Percentiles rank a stretch among this genome's conserved stretches.
Conservation (phyloP, 371 early-diverging fungal species). For the Mycotypha africana region DNA sequence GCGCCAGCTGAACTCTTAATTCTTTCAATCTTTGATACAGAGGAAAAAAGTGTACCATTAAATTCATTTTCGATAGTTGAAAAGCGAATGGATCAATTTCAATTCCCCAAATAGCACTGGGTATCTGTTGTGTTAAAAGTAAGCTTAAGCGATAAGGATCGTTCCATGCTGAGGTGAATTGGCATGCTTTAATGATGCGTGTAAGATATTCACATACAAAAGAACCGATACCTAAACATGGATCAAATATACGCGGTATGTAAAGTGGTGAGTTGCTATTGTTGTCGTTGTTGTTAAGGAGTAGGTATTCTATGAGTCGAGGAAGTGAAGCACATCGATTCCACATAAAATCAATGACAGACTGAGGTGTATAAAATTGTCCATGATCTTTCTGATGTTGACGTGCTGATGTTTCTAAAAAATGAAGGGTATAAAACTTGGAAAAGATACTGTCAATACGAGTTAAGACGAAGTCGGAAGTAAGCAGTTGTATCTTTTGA, state of each 20-base stretch:
- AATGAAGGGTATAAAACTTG: slow-evolving; percentile 47
- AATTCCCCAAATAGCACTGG: slow-evolving; percentile 50
- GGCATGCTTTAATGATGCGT: slow-evolving; percentile 31
- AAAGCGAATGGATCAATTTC: slow-evolving; percentile 60
- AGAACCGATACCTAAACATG: slow-evolving; percentile 59
- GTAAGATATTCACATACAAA: slow-evolving; percentile 52
- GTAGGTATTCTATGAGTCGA: background rate
- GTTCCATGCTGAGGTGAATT: slow-evolving; percentile 37
- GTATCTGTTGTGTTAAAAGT: slow-evolving; percentile 27
- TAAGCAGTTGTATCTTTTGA: background rate
- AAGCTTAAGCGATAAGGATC: slow-evolving; percentile 17
- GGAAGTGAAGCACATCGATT: slow-evolving; percentile 12
- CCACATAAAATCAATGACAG: slow-evolving; percentile 63
- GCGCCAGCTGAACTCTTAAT: slow-evolving; percentile 4
- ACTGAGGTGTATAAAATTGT: slow-evolving; percentile 62
- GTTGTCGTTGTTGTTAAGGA: background rate
- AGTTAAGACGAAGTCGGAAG: background rate
- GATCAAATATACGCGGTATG: slow-evolving; percentile 45
- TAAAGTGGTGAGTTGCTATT: too few relatives aligned
- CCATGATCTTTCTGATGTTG: slow-evolving; percentile 65
- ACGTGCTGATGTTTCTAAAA: slow-evolving; percentile 45
- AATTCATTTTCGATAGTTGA: slow-evolving; percentile 36
- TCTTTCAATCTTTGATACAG: slow-evolving; percentile 27
- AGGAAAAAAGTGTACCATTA: slow-evolving; percentile 36
- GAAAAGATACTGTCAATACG: slow-evolving; percentile 38